Percentiles rank a stretch among this genome's conserved stretches.
Conservation (phyloP, 2,329 filamentous ascomycete species). For the Calycina herbarum region DNA sequence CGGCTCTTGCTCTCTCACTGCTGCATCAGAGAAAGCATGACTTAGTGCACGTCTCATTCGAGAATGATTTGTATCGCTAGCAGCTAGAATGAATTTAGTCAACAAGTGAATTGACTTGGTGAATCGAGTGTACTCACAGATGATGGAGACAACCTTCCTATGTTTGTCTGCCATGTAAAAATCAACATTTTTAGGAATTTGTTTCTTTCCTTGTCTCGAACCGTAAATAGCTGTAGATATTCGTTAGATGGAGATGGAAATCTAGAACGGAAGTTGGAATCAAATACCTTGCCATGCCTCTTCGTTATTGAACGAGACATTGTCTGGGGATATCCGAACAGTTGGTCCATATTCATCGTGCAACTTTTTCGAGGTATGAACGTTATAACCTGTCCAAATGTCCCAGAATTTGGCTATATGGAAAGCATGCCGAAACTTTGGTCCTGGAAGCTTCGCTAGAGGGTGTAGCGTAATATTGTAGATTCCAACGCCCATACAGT, state of each 20-base stretch:
- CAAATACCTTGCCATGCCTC: constrained; percentile 15
- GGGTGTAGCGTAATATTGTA: constrained; percentile 32
- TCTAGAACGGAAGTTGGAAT: background rate
- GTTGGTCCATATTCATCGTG: constrained; percentile 19
- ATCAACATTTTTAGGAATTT: constrained; percentile 7
- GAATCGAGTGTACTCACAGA: background rate
- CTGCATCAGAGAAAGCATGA: constrained; percentile 36
- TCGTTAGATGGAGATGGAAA: background rate
- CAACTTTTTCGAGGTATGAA: constrained; percentile 6
- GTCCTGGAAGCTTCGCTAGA: constrained; percentile 36
- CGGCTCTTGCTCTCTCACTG: constrained; percentile 35
- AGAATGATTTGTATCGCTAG: constrained; percentile 38
- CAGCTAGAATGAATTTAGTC: constrained; percentile 21
- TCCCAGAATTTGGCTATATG: background rate
- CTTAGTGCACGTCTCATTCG: constrained; percentile 31
- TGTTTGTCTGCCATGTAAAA: background rate
- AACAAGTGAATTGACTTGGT: background rate
- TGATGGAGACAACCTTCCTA: constrained; percentile 14
- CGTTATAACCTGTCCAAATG: background rate
- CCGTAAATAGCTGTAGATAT: constrained; percentile 31
- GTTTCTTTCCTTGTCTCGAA: constrained; percentile 5
- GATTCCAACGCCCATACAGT: constrained; percentile 21
- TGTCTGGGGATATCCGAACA: constrained; percentile 17
- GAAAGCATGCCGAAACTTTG: constrained; percentile 21
- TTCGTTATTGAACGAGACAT: constrained; percentile 13